Base-by-base conservation (phyloP, 1,284 basidiomycete species). In the Ustilago bromivora region DNA sequence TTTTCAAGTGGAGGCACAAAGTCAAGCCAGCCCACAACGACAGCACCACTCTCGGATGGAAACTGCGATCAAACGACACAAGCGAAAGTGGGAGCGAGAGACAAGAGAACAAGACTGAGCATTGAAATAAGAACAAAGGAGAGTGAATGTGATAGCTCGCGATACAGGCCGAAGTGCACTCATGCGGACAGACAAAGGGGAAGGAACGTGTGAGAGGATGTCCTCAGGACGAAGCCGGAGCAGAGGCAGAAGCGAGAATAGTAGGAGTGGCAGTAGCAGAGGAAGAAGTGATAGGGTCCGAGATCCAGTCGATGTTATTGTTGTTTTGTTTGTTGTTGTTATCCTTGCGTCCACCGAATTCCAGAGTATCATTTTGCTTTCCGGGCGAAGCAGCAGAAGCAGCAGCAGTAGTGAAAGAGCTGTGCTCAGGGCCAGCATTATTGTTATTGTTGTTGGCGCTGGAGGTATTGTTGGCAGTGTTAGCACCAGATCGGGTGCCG, bases 321-420 rank as follows among this genome's bases (percentile, higher is more conserved):
- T 19, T 51, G 28, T 51, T 32, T 10, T 17, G 12, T 7, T 13
- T 46, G 46, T 49, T 51, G 49, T 51, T 59, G 46, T 52, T 53
- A 19, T 71, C 67, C 67, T 61, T 71, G 47, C 57, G 47, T 72
- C 64, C 63, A 66, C 41, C 52, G 19, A 40, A 34, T 72, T 73
- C 65, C 71, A 51, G 31, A 53, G 32, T 54, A 36, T 43, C 17
- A 47, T 46, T 49, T 19, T 66, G 36, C 28, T 65, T 63, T 67
- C 57, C 71, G 34, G 61, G 54, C 43, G 40, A 35, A 34, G 35
- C 19, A 43, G 23, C 23, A 28, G 59, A 34, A 38, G n/a, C 34
- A 40, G 19, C 47, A 28, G 32, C 10, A 32, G 35, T 57, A 32
- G 51, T 19, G 23, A 7, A 28, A 32, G 23, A 40, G 13, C 57